Base-by-base conservation (phyloP, 306 rosid genomes). In the Carpinus viminea region DNA sequence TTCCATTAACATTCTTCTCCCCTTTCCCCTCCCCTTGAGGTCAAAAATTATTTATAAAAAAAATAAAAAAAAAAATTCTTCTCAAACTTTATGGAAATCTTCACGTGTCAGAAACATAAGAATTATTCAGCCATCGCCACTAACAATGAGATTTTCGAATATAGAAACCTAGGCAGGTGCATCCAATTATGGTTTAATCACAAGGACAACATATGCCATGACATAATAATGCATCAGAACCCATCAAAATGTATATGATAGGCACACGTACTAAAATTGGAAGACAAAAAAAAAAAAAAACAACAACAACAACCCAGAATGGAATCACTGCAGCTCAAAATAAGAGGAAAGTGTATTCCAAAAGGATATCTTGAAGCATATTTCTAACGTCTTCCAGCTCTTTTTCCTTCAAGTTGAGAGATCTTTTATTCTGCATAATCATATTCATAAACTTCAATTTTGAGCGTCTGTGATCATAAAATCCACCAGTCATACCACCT, bases 401-500 rank as follows among this genome's bases (percentile, higher is more conserved):
- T 59, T 81, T 87, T 82, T 90, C 97, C 74, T 76, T 92, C 73
- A 13, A 12, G 81, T 70, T 83, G 76, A 91, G 83, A 64, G 86
- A 78, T 79, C 85, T 88, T 11, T 86, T 73, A 74, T 87, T 85
- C 86, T 81, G 89, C 79, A 83, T 84, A 71, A 95, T 84, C 54
- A 85, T 79, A 77, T 87, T 90, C 93, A 95, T 91, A 79, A 88
- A 91, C 91, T 91, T 92, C 88, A 95, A 89, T 80, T 84, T 95
- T 55, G 98, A 91, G 69, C 96, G 88, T 68, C 98, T 88, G 85
- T 95, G 97, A 70, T 95, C 98, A 86, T 95, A 92, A 86, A 95
- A 95, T 76, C 98, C 98, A 60, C 98, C 98, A 0, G 98, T 95
- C 98, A 95, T 95, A 72, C 97, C 94, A 74, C 98, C 98, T 85